A percentile compares a stretch with the other conserved stretches of the same genome.
Conservation (phyloP, 2,329 filamentous ascomycete genomes). For the Lachnellula hyalina region DNA sequence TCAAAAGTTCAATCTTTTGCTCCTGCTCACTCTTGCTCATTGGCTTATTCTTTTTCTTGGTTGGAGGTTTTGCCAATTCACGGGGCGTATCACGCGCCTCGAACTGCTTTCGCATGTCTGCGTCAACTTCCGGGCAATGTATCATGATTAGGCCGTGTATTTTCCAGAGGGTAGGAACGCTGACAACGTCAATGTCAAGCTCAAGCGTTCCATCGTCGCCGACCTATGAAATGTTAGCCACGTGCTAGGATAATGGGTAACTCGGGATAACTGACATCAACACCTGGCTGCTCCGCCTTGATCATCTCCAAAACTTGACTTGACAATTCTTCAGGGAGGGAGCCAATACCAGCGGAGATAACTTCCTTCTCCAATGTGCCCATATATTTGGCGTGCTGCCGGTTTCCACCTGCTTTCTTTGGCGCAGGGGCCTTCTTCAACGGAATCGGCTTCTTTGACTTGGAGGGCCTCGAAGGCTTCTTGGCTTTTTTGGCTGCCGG, state of each 20-base stretch:
- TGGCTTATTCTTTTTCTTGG: slow-evolving; percentile 62
- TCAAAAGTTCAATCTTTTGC: slow-evolving; percentile 57
- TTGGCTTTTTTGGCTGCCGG: slow-evolving; percentile 38
- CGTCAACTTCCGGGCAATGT: slow-evolving; percentile 43
- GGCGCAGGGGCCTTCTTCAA: slow-evolving; percentile 15
- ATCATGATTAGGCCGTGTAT: slow-evolving; percentile 48
- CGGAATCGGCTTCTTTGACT: slow-evolving; percentile 33
- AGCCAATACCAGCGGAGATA: slow-evolving; percentile 80
- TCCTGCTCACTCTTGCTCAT: slow-evolving; percentile 71
- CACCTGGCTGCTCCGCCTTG: slow-evolving; percentile 71
- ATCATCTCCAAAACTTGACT: slow-evolving; percentile 83
- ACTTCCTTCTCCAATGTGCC: slow-evolving; percentile 83
- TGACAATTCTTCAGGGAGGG: slow-evolving; percentile 72
- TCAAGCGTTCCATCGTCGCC: slow-evolving; percentile 51
- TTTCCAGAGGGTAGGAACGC: slow-evolving; percentile 47
- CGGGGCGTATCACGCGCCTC: slow-evolving; percentile 26
- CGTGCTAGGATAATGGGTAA: slow-evolving; percentile 14
- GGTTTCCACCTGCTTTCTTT: slow-evolving; percentile 43
- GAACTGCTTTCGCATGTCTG: slow-evolving; percentile 16
- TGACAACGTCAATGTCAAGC: slow-evolving; percentile 54
- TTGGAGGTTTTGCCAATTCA: slow-evolving; percentile 30
- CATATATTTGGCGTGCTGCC: slow-evolving; percentile 40
- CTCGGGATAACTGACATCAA: slow-evolving; percentile 46
- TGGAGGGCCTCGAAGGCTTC: slow-evolving; percentile 47
- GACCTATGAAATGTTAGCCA: slow-evolving; percentile 30